These are phyloP conservation scores for Thelonectria discophora DNA, from an alignment of 2,329 filamentous ascomycete species.

Conservation along the genomic window DNA sequence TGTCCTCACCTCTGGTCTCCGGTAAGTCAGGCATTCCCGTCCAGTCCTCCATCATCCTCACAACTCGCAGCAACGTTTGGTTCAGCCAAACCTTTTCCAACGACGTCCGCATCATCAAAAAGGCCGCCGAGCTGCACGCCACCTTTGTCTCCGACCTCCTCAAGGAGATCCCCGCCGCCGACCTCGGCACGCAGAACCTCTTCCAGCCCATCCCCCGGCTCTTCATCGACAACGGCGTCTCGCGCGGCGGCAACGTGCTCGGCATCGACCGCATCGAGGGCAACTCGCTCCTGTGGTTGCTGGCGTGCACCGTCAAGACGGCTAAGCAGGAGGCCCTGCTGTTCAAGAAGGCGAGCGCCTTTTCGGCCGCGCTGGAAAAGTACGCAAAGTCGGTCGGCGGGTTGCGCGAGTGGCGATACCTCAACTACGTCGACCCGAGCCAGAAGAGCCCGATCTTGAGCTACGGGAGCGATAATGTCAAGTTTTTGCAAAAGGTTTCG, in stretches of 20 bases:
- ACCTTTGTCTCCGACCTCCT: background rate
- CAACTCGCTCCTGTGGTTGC: constrained; percentile 48
- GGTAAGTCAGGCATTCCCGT: constrained; percentile 20
- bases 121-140: constrained; percentile 12
- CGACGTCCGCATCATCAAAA: constrained; percentile 7
- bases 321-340: constrained; percentile 40
- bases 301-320: constrained; percentile 48
- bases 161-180: constrained; percentile 35
- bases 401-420: constrained; percentile 49
- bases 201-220: constrained; percentile 46
- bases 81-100: constrained; percentile 26
- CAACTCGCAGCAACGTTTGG: constrained; percentile 7
- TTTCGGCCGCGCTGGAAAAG: constrained; percentile 32
- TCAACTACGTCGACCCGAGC: constrained; percentile 53
- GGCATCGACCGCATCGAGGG: constrained; percentile 47
- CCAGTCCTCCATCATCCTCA: background rate
- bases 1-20: constrained; percentile 35
- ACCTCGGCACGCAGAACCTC: constrained; percentile 41
- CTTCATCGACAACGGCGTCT: constrained; percentile 31
- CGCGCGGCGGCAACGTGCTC: constrained; percentile 45
- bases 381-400: constrained; percentile 41
- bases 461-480: constrained; percentile 50
- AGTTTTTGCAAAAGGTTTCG: constrained; percentile 39
- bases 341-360: constrained; percentile 28
- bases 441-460: constrained; percentile 49